Evolutionary conservation across 169 alveolate species (phyloP), one percentile per base, ranked within the genome.

Genomic region (Amoebophrya sp.): DNA sequence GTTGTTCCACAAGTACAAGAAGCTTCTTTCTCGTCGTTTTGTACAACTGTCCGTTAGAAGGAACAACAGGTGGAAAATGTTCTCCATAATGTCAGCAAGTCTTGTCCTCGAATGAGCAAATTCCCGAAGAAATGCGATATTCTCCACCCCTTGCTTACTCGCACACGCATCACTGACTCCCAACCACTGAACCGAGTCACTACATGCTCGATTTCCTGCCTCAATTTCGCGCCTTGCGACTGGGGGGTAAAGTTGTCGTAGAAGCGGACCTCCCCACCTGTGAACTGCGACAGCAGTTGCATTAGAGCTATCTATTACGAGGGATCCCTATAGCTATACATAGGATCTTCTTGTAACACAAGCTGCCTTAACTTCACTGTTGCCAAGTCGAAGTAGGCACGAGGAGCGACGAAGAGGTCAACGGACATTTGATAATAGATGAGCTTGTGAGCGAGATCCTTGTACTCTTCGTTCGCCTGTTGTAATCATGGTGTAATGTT

Each of bases 141-240:
- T 93, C 95, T 96, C 98, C 98, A 98, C 14, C 99, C 99, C 83
- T 95, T 93, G 78, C 99, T 97, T 39, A 96, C 96, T 78, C 99
- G 96, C 41, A 98, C 95, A 92, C 99, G 96, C 98, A 98, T 97
- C 40, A 98, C 99, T 6, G 99, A 97, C 94, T 99, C 99, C 99
- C 99, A 99, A 23, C 97, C 97, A 2, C 96, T 95, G 40, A 93
- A 95, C 54, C 98, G 94, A 24, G 96, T 96, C 92, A 97, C 91
- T 40, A 96, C 95, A 89, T 95, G 97, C 89, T 94, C 91, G 41
- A 97, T 94, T 90, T 97, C 99, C 92, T 95, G 95, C 93, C 93
- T 91, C 89, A 97, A 93, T 92, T 96, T 95, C 54, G 91, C 94
- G 89, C 94, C 95, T 41, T 93, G 96, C 40, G 91, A 94, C 77